phyloP scores from a whole-genome alignment of 202 grass and related monocot genomes.

The Setaria viridis region DNA sequence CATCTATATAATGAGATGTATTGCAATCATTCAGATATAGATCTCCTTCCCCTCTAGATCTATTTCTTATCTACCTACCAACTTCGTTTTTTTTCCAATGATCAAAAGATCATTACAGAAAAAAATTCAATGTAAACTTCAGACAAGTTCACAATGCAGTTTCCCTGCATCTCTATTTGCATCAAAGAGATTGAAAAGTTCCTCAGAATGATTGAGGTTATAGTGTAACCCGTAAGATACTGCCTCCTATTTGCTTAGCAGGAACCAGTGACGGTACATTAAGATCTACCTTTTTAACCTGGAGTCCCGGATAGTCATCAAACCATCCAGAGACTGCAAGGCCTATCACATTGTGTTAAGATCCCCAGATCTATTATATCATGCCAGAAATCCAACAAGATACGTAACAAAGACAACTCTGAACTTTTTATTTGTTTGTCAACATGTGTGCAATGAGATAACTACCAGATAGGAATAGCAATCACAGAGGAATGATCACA shows the following conservation, averaged over 20 bases:
- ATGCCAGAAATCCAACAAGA: neutral
- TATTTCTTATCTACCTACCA: neutral
- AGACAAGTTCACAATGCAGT: neutral
- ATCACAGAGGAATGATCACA: too few relatives aligned
- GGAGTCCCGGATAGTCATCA: slow-evolving; percentile 13
- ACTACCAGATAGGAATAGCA: neutral
- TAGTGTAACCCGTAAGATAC: slow-evolving; percentile 7
- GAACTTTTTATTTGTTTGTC: neutral
- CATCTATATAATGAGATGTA: neutral
- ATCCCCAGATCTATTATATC: neutral
- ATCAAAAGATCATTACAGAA: neutral
- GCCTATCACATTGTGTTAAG: neutral
- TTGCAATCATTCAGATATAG: neutral
- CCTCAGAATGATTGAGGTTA: slow-evolving; percentile 11
- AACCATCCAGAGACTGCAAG: slow-evolving; percentile 10
- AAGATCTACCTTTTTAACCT: slow-evolving; percentile 24
- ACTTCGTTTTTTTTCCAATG: neutral
- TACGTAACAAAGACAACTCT: neutral
- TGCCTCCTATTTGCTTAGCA: neutral
- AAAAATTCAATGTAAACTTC: neutral
- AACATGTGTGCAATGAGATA: neutral
- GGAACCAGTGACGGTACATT: slow-evolving; percentile 29
- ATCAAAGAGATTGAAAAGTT: slow-evolving; percentile 14
- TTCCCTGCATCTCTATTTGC: slow-evolving; percentile 8
- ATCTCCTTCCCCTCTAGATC: neutral